Evolutionary conservation across 78 protist genomes (phyloP).

Genomic region (Emiliania huxleyi): DNA sequence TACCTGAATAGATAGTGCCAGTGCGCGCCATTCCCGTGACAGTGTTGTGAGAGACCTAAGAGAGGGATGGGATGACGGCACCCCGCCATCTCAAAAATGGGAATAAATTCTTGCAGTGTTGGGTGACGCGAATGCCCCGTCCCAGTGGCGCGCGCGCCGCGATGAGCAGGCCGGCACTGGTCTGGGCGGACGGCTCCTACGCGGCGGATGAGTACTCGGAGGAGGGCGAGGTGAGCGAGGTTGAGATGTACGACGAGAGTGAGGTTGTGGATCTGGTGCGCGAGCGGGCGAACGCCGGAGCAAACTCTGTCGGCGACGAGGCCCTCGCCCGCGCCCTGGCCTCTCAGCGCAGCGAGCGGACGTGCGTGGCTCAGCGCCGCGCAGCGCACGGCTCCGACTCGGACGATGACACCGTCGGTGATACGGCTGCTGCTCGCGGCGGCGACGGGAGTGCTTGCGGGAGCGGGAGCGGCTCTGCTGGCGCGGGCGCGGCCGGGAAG

Average conservation of each 20-base stretch:
- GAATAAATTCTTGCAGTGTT: no score
- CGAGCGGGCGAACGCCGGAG: background rate
- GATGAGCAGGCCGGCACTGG: no score
- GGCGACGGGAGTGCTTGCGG: background rate
- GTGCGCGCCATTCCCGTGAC: no score
- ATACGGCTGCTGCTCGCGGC: background rate
- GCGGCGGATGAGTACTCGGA: background rate
- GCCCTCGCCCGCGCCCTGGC: constrained; percentile 1
- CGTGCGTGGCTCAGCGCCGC: background rate
- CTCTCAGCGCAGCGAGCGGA: constrained; percentile 14
- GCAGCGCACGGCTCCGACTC: background rate
- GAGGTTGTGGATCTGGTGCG: background rate
- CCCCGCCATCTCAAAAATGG: no score
- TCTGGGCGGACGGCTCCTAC: background rate
- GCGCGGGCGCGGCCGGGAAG: background rate
- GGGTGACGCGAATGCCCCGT: no score
- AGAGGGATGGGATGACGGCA: no score
- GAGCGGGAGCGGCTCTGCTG: background rate
- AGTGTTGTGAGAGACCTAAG: no score
- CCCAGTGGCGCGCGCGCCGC: no score
- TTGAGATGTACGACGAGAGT: background rate
- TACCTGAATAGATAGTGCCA: no score
- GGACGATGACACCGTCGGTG: background rate
- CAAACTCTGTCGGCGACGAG: background rate
- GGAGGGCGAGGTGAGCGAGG: no score